Percentiles rank a stretch among this genome's conserved stretches.
Evolutionary conservation across 2,329 filamentous ascomycete species (phyloP).

Genomic region (Colletotrichum sp.): DNA sequence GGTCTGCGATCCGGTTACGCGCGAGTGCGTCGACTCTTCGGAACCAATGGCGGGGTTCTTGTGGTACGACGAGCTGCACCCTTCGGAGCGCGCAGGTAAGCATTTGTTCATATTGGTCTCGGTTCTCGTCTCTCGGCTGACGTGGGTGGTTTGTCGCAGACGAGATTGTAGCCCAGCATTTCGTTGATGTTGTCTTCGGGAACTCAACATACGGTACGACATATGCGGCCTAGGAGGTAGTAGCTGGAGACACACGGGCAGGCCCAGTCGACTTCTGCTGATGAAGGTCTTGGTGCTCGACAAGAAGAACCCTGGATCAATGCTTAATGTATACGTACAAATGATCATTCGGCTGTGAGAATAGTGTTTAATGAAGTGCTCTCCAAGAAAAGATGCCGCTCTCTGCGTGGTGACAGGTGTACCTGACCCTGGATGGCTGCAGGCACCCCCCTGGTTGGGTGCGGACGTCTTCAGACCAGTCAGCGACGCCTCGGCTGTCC

Average conservation of each 20-base stretch:
- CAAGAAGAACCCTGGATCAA: not conserved
- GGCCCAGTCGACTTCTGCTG: not conserved
- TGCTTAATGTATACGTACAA: not conserved
- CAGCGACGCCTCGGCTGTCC: not conserved
- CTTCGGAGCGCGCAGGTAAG: constrained; percentile 66
- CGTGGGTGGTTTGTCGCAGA: constrained; percentile 26
- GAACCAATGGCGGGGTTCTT: constrained; percentile 64
- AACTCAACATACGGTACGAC: constrained; percentile 44
- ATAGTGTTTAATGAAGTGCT: not conserved
- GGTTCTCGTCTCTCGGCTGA: not conserved
- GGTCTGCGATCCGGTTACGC: constrained; percentile 48
- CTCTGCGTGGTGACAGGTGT: not conserved
- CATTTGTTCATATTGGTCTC: constrained; percentile 25
- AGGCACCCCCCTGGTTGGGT: constrained; percentile 7
- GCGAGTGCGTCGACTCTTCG: constrained; percentile 41
- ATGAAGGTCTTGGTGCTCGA: not conserved
- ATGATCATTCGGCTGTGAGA: not conserved
- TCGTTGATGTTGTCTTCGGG: constrained; percentile 43
- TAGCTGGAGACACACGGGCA: not conserved
- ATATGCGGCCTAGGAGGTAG: constrained; percentile 20
- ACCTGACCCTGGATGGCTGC: not conserved
- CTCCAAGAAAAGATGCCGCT: not conserved
- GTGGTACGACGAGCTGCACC: constrained; percentile 78
- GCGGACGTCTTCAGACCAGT: not conserved
- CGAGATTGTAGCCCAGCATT: constrained; percentile 43